phyloP scores from a whole-genome alignment of 108 stramenopile species.

The Cafeteria roenbergensis region DNA sequence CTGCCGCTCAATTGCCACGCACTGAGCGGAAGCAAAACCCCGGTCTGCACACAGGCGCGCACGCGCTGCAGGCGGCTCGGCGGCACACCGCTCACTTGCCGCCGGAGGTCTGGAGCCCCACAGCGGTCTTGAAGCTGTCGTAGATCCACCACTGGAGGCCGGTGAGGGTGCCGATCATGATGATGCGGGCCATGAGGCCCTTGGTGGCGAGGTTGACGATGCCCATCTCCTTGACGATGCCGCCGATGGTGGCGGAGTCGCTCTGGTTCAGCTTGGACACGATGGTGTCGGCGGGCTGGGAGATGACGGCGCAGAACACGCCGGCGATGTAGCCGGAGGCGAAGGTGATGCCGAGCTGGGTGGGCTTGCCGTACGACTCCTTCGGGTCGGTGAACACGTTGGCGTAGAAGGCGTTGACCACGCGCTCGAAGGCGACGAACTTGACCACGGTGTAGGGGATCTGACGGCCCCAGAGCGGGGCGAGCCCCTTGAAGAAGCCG shows the following conservation, averaged over 20 bases:
- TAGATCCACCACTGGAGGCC: slow-evolving; percentile 98
- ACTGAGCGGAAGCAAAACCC: no score
- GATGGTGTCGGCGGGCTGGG: slow-evolving; percentile 96
- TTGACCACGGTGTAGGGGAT: slow-evolving; percentile 99
- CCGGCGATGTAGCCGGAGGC: slow-evolving; percentile 81
- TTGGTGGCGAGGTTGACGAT: slow-evolving; percentile 84
- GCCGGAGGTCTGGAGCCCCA: slow-evolving; percentile 20
- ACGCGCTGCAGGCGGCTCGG: no score
- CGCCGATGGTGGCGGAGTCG: slow-evolving; percentile 77
- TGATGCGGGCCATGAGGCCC: slow-evolving; percentile 84
- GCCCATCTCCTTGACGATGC: slow-evolving; percentile 84
- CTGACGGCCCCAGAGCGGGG: slow-evolving; percentile 91
- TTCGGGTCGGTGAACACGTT: slow-evolving; percentile 58
- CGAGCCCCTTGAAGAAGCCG: slow-evolving; percentile 88
- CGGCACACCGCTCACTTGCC: no score
- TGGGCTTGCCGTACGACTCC: slow-evolving; percentile 36
- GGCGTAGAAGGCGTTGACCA: slow-evolving; percentile 71
- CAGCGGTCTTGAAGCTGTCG: slow-evolving; percentile 81
- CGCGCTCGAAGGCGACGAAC: slow-evolving; percentile 87
- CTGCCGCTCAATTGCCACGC: no score
- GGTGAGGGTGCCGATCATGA: slow-evolving; percentile 97
- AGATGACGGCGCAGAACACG: slow-evolving; percentile 90
- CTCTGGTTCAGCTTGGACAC: slow-evolving; percentile 94
- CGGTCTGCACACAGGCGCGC: no score
- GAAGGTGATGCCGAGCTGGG: slow-evolving; percentile 69